These are phyloP conservation scores for Babesia ovis DNA, from an alignment of 169 alveolate genomes.

Conservation along the genomic window DNA sequence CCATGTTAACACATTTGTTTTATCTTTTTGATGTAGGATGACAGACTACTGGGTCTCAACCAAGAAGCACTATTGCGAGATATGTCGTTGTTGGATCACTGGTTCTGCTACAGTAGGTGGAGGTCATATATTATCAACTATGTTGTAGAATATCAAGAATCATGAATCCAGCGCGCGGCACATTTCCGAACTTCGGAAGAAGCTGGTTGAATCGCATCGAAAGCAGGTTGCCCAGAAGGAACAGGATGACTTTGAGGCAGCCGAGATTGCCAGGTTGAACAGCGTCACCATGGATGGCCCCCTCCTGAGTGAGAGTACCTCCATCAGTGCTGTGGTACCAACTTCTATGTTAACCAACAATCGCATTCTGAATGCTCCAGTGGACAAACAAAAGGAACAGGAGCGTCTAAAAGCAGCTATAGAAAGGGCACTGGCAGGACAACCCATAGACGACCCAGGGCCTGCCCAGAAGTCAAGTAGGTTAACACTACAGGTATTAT, in stretches of 20 bases:
- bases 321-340: neutral
- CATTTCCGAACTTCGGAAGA: constrained; percentile 53
- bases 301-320: constrained; percentile 6
- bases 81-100: constrained; percentile 69
- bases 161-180: constrained; percentile 65
- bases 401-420: constrained; percentile 15
- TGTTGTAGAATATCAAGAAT: constrained; percentile 49
- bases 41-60: constrained; percentile 73
- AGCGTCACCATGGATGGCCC: constrained; percentile 66
- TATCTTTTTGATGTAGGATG: no score
- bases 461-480: constrained; percentile 16
- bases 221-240: constrained; percentile 19
- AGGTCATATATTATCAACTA: neutral
- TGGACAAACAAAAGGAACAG: constrained; percentile 51
- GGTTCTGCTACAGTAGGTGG: constrained; percentile 53
- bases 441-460: constrained; percentile 22
- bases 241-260: constrained; percentile 61
- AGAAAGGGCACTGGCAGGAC: constrained; percentile 38
- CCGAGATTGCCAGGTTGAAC: constrained; percentile 67
- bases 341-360: constrained; percentile 4
- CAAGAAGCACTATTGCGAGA: constrained; percentile 71
- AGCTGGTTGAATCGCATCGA: constrained; percentile 62
- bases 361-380: constrained; percentile 33
- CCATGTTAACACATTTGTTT: no score
- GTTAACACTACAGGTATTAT: neutral